These are phyloP conservation scores for Emergomyces orientalis DNA, from an alignment of 2,329 filamentous ascomycete genomes.

Conservation along the genomic window DNA sequence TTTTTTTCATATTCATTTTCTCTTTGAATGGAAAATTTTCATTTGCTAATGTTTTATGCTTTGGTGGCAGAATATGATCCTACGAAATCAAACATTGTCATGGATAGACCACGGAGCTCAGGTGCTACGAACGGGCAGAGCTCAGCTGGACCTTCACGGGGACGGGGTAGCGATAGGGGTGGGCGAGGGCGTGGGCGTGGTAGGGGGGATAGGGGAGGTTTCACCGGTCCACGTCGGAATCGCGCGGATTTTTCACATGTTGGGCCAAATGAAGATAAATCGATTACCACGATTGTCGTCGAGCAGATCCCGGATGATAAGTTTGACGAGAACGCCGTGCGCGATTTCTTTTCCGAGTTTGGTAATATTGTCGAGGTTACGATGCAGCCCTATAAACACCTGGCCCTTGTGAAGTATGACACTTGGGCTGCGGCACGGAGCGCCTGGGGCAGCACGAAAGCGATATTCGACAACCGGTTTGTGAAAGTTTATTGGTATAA, in stretches of 20 bases:
- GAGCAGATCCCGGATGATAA: slow-evolving; percentile 53
- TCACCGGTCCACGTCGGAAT: slow-evolving; percentile 27
- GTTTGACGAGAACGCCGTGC: slow-evolving; percentile 45
- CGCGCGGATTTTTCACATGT: slow-evolving; percentile 46
- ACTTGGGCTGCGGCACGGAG: slow-evolving; percentile 43
- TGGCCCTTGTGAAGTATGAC: slow-evolving; percentile 49
- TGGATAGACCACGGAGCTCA: slow-evolving; percentile 19
- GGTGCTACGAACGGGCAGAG: slow-evolving; percentile 18
- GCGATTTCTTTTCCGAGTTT: slow-evolving; percentile 50
- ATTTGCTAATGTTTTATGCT: slow-evolving; percentile 3
- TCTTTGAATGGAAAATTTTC: background rate
- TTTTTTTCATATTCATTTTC: too few species aligned
- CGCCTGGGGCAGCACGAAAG: slow-evolving; percentile 53
- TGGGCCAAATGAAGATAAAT: slow-evolving; percentile 45
- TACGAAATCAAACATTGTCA: slow-evolving; percentile 38
- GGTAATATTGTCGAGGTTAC: slow-evolving; percentile 47
- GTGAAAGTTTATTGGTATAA: slow-evolving; percentile 57
- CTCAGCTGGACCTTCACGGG: background rate
- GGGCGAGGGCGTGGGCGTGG: slow-evolving; percentile 31
- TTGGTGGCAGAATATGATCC: slow-evolving; percentile 44
- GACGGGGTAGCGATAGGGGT: slow-evolving; percentile 14
- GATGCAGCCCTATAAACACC: slow-evolving; percentile 44
- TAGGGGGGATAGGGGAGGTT: slow-evolving; percentile 35
- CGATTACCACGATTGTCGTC: slow-evolving; percentile 49
- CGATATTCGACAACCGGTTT: slow-evolving; percentile 55